Conservation (phyloP, 345 rosid species). For the Lenwebbia sp. region DNA sequence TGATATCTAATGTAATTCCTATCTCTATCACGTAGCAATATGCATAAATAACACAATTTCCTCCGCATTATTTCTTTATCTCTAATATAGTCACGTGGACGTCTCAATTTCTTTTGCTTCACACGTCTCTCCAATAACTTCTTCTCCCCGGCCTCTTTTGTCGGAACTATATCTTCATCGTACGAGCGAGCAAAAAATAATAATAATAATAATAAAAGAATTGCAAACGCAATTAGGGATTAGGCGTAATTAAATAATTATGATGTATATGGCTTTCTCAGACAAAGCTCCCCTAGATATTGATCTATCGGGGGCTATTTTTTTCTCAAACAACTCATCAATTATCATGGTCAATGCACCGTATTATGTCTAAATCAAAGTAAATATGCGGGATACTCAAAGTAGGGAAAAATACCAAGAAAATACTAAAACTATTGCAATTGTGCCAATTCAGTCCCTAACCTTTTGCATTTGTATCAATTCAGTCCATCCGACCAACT, state of each 20-base stretch:
- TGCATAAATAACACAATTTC: neutral
- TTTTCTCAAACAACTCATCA: neutral
- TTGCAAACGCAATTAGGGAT: neutral
- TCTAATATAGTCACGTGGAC: neutral
- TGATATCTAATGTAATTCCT: neutral
- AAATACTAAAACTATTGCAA: no score
- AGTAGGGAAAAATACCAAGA: no score
- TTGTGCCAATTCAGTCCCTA: no score
- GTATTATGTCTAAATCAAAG: neutral
- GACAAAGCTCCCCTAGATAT: neutral
- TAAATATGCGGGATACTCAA: neutral
- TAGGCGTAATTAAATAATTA: neutral
- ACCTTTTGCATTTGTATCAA: no score
- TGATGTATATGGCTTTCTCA: neutral
- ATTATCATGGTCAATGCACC: rapidly evolving
- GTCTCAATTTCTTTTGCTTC: neutral
- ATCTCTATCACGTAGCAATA: neutral
- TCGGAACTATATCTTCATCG: neutral
- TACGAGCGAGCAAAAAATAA: neutral
- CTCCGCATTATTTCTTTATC: neutral
- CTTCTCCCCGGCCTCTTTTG: neutral
- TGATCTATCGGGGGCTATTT: neutral
- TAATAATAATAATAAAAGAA: no score
- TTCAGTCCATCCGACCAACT: no score
- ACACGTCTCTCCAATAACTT: neutral